Conservation (phyloP, 257 asterid genomes). For the Craterostigma plantagineum region DNA sequence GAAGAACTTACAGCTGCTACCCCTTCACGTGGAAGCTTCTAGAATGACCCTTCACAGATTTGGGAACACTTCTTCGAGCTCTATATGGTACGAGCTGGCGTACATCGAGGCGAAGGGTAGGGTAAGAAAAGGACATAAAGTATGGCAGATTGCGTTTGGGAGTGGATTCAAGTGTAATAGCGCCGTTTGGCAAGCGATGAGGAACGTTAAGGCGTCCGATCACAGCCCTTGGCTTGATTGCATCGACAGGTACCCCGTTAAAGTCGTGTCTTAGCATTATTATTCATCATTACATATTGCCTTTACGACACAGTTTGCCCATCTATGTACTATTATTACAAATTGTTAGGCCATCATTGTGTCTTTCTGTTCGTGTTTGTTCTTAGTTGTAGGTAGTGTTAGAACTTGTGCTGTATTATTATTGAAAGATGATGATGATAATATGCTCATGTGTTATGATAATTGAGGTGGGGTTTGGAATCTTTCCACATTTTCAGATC, state of each 20-base stretch:
- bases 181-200: conserved; percentile 21
- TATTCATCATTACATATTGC: no score
- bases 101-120: conserved; percentile 44
- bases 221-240: not conserved
- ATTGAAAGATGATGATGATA: no score
- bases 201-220: not conserved
- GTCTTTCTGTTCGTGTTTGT: no score
- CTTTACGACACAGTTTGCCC: no score
- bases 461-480: no score
- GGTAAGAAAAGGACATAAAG: conserved; percentile 27
- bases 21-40: conserved; percentile 37
- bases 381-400: no score
- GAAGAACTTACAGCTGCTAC: conserved; percentile 25
- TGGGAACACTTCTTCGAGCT: conserved; percentile 59
- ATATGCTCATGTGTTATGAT: no score
- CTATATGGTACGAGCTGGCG: conserved; percentile 43
- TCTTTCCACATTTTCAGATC: no score
- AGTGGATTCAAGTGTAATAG: conserved; percentile 19
- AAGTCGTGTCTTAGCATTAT: no score
- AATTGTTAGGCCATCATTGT: no score
- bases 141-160: conserved; percentile 43
- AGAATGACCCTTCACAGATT: conserved; percentile 48
- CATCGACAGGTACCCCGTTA: not conserved
- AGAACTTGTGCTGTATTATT: no score
- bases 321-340: no score